Percentiles rank a stretch among this genome's conserved stretches.
These are phyloP conservation scores for Coemansia brasiliensis DNA, from an alignment of 192 early-diverging fungal species.

Conservation along the genomic window DNA sequence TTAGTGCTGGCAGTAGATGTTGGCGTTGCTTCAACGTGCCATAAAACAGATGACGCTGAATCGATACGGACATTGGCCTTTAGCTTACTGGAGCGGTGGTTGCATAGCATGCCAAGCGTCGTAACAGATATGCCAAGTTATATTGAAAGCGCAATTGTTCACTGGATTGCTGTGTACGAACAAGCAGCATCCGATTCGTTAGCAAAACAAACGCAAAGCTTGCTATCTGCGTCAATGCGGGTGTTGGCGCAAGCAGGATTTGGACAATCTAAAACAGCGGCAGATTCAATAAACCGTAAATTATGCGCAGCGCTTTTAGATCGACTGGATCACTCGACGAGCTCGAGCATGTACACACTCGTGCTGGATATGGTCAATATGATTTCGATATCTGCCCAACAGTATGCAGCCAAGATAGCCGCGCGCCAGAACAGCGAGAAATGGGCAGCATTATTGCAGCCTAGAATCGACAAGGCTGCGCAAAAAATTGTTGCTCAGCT, in stretches of 20 bases:
- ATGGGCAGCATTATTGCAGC: slow-evolving; percentile 18
- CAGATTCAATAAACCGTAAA: slow-evolving; percentile 22
- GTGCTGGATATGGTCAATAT: slow-evolving; percentile 20
- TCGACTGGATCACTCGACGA: background rate
- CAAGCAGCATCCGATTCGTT: background rate
- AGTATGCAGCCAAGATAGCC: slow-evolving; percentile 9
- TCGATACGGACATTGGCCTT: slow-evolving; percentile 13
- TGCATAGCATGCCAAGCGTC: slow-evolving; percentile 6
- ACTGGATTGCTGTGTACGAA: slow-evolving; percentile 12
- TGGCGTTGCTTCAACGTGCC: slow-evolving; percentile 13
- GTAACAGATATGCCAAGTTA: slow-evolving; percentile 3
- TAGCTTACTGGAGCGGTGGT: slow-evolving; percentile 17
- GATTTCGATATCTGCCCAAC: slow-evolving; percentile 13
- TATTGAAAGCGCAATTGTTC: slow-evolving; percentile 7
- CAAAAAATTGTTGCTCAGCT: background rate
- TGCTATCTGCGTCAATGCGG: slow-evolving; percentile 10
- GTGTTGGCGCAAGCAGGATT: slow-evolving; percentile 22
- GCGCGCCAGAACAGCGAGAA: slow-evolving; percentile 5
- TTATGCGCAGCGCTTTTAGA: slow-evolving; percentile 18
- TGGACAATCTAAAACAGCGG: slow-evolving; percentile 6
- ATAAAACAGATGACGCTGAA: background rate
- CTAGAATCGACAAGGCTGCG: slow-evolving; percentile 12
- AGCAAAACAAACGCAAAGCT: slow-evolving; percentile 11
- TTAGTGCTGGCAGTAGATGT: slow-evolving; percentile 23
- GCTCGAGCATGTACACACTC: background rate